Conservation (phyloP, 2,329 filamentous ascomycete genomes). For the Fusarium coicis region DNA sequence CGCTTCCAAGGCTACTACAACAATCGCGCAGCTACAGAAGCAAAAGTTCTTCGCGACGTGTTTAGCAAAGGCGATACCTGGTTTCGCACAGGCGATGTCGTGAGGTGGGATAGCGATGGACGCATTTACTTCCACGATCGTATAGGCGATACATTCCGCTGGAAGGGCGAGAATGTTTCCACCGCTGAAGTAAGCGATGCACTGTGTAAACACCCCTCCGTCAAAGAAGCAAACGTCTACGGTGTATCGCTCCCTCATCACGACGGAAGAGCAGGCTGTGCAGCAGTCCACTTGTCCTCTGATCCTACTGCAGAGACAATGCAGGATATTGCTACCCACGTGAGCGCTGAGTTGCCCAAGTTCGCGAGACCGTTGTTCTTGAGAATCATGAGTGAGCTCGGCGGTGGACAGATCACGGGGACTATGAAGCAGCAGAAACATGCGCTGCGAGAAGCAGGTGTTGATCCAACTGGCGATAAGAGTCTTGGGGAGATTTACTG, state of each 20-base stretch:
- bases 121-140: slow-evolving; percentile 83
- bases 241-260: slow-evolving; percentile 82
- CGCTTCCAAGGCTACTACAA: slow-evolving; percentile 87
- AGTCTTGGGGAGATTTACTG: slow-evolving; percentile 68
- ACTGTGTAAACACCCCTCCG: slow-evolving; percentile 71
- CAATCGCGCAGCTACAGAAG: slow-evolving; percentile 74
- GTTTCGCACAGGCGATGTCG: slow-evolving; percentile 86
- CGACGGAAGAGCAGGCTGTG: slow-evolving; percentile 86
- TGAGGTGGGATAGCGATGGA: slow-evolving; percentile 77
- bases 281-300: slow-evolving; percentile 70
- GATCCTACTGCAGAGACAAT: slow-evolving; percentile 59
- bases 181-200: slow-evolving; percentile 84
- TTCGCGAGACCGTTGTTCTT: slow-evolving; percentile 85
- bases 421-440: slow-evolving; percentile 93
- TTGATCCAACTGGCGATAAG: slow-evolving; percentile 66
- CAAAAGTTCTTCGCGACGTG: slow-evolving; percentile 80
- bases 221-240: slow-evolving; percentile 87
- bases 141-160: slow-evolving; percentile 81
- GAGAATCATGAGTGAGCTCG: slow-evolving; percentile 67
- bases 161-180: slow-evolving; percentile 87
- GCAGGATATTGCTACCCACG: slow-evolving; percentile 70
- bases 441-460: slow-evolving; percentile 75
- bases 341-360: slow-evolving; percentile 68
- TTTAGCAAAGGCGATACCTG: slow-evolving; percentile 81
- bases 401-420: slow-evolving; percentile 74